Conservation (phyloP, 768 basidiomycete genomes). For the Collybia mongolica region DNA sequence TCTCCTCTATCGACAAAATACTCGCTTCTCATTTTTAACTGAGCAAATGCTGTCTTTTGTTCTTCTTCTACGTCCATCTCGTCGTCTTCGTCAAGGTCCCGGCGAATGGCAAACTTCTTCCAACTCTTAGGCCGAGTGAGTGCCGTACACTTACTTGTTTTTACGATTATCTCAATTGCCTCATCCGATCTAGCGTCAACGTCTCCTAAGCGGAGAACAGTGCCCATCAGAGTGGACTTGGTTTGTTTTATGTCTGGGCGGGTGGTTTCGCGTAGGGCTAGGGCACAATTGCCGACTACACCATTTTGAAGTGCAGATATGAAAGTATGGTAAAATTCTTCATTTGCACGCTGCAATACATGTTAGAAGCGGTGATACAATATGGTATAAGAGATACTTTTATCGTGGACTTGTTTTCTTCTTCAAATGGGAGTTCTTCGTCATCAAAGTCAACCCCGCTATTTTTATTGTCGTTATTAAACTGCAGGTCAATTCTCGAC, state of each 20-base stretch:
- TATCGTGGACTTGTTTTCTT: slow-evolving; percentile 65
- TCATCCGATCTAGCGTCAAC: slow-evolving; percentile 62
- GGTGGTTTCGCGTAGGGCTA: slow-evolving; percentile 59
- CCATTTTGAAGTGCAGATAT: slow-evolving; percentile 41
- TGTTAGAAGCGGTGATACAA: not conserved
- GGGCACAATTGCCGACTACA: slow-evolving; percentile 60
- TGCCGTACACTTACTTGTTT: slow-evolving; percentile 79
- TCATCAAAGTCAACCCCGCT: slow-evolving; percentile 93
- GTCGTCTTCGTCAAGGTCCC: slow-evolving; percentile 29
- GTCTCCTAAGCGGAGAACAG: slow-evolving; percentile 78
- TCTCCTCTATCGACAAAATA: slow-evolving; percentile 53
- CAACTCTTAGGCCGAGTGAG: slow-evolving; percentile 66
- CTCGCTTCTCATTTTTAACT: slow-evolving; percentile 49
- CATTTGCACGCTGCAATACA: slow-evolving; percentile 60
- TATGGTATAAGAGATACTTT: slow-evolving; percentile 53
- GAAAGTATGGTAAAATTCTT: slow-evolving; percentile 63
- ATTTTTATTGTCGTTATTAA: slow-evolving; percentile 7
- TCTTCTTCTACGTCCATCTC: slow-evolving; percentile 33
- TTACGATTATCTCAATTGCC: slow-evolving; percentile 71
- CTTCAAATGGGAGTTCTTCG: slow-evolving; percentile 56
- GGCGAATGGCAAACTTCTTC: slow-evolving; percentile 68
- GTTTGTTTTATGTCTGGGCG: slow-evolving; percentile 64
- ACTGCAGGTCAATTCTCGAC: not conserved
- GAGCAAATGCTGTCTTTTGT: slow-evolving; percentile 34
- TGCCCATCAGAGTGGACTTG: slow-evolving; percentile 65